Conservation (phyloP, 345 rosid species). For the Euphorbia tirucalli region DNA sequence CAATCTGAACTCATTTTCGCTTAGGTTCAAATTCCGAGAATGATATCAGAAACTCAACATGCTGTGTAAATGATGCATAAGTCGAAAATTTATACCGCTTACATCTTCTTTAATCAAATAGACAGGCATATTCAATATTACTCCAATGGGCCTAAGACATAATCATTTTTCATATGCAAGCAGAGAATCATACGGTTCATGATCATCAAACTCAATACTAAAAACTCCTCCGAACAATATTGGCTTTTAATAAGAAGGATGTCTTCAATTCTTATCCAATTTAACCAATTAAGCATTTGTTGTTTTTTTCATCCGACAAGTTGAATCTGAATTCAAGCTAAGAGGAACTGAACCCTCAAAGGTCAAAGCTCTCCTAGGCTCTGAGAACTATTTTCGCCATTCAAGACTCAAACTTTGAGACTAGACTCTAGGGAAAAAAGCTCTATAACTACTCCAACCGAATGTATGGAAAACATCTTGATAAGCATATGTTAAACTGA, state of each 20-base stretch:
- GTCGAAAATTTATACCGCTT: neutral
- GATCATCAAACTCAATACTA: neutral
- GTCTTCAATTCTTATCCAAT: neutral
- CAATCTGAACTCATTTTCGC: neutral
- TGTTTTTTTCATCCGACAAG: neutral
- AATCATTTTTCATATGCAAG: neutral
- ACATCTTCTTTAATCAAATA: neutral
- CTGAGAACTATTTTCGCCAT: no score
- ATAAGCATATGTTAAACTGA: neutral
- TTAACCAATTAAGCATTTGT: neutral
- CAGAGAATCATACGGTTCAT: neutral
- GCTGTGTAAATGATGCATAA: neutral
- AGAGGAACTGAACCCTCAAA: neutral
- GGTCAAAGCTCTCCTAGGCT: no score
- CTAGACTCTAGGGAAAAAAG: neutral
- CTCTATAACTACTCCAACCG: no score
- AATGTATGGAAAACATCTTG: no score
- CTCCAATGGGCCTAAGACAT: neutral
- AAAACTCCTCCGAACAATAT: neutral
- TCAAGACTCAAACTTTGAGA: neutral
- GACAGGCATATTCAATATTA: neutral
- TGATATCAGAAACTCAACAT: neutral
- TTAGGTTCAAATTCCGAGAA: neutral
- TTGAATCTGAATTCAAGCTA: neutral
- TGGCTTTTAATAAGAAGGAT: neutral